These are phyloP conservation scores for Ustanciosporium gigantosporum DNA, from an alignment of 1,284 basidiomycete species.

Conservation along the genomic window DNA sequence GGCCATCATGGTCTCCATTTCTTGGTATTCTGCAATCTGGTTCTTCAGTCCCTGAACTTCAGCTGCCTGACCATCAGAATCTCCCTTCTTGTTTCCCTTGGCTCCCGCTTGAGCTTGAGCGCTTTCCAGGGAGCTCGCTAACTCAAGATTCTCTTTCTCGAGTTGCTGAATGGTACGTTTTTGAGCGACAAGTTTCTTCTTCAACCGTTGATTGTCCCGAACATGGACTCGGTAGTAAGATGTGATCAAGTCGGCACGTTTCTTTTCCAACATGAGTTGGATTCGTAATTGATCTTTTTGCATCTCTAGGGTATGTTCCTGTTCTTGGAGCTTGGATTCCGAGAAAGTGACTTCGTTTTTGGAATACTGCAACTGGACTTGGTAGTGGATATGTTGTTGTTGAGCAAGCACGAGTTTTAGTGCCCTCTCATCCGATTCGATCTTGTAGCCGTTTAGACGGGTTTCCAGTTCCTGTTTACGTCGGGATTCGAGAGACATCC, in stretches of 20 bases:
- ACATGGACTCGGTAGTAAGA: conserved; percentile 13
- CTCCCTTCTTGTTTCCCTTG: not conserved
- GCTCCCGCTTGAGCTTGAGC: not conserved
- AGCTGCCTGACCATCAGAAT: not conserved
- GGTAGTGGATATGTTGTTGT: conserved; percentile 12
- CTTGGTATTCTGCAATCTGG: conserved; percentile 16
- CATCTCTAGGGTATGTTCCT: conserved; percentile 14
- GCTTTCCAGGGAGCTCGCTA: conserved; percentile 9
- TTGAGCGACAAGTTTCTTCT: conserved; percentile 15
- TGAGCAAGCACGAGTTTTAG: conserved; percentile 24
- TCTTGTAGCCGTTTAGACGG: conserved; percentile 29
- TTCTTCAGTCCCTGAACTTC: conserved; percentile 10
- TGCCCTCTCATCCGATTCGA: conserved; percentile 29
- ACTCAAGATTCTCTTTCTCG: conserved; percentile 16
- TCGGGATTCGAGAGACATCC: conserved; percentile 18
- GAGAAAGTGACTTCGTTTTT: conserved; percentile 33
- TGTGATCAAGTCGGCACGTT: conserved; percentile 27
- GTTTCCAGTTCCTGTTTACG: conserved; percentile 15
- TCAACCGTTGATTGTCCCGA: conserved; percentile 10
- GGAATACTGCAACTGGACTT: conserved; percentile 22
- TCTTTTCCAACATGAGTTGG: conserved; percentile 33
- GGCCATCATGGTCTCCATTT: conserved; percentile 34
- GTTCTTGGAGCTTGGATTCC: conserved; percentile 17
- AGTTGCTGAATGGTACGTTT: conserved; percentile 11
- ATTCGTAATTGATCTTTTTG: conserved; percentile 30